A percentile compares a stretch with the other conserved stretches of the same genome.
These are phyloP conservation scores for Penicillium pulvis DNA, from an alignment of 495 filamentous ascomycete genomes.

Conservation along the genomic window DNA sequence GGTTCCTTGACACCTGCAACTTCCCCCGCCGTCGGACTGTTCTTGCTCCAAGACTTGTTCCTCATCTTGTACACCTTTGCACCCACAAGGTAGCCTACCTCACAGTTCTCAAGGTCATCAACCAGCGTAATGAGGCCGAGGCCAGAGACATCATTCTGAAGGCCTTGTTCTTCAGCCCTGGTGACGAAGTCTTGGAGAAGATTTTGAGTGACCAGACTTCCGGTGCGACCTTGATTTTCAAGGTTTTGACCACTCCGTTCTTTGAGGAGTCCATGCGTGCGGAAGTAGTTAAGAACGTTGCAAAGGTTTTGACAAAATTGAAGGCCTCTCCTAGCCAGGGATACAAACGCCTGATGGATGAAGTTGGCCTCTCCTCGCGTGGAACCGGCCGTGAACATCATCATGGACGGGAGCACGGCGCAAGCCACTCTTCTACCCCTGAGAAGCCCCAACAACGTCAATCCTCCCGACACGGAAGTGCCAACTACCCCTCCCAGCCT, in stretches of 20 bases:
- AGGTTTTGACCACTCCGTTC: constrained; percentile 96
- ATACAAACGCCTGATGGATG: constrained; percentile 98
- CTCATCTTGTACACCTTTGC: constrained; percentile 94
- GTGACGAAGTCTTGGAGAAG: constrained; percentile 84
- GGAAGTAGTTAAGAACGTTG: constrained; percentile 88
- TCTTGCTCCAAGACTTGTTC: constrained; percentile 88
- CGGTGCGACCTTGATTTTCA: constrained; percentile 95
- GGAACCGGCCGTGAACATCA: constrained; percentile 51
- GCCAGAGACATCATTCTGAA: constrained; percentile 90
- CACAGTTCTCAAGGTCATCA: constrained; percentile 97
- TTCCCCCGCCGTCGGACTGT: constrained; percentile 91
- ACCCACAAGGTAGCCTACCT: constrained; percentile 98
- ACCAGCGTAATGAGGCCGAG: constrained; percentile 92
- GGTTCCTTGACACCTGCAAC: constrained; percentile 98
- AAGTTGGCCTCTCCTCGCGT: constrained; percentile 81
- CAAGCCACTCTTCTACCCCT: constrained; percentile 36
- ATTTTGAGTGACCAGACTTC: constrained; percentile 90
- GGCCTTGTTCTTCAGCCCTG: constrained; percentile 91
- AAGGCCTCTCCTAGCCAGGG: constrained; percentile 94
- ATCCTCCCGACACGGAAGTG: constrained; percentile 47
- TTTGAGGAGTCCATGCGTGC: constrained; percentile 89
- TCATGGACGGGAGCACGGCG: constrained; percentile 45
- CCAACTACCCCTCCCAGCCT: constrained; percentile 44
- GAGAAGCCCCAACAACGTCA: constrained; percentile 54
- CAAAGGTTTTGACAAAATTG: constrained; percentile 81